Evolutionary conservation across 208 protist species (phyloP), one percentile per base, ranked within the genome.

Genomic region (Acanthamoeba healyi): DNA sequence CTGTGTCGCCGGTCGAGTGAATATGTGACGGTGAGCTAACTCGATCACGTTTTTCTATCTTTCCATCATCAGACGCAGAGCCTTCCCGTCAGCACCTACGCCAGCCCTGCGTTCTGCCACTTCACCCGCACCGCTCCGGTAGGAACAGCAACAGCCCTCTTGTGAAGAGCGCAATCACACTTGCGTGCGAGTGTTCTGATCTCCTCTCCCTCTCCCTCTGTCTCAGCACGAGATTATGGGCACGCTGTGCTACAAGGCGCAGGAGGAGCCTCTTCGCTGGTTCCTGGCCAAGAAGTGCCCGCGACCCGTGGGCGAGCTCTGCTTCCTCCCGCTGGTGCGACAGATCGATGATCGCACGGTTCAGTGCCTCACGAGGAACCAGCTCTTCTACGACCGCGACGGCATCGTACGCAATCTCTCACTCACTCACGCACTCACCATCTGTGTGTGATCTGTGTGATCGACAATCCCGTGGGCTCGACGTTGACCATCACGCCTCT

Each of bases 171-270:
- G 14, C 32, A 5, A 5, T 19, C 63, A 1, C 26, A 15, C 22
- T 7, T 70, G 26, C 9, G 12, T 0, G 14, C 51, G 15, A 26
- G 17, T 26, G 51, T 24, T 15, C 17, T 58, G 67, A 44, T 38
- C 29, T 9, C 19, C 1, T 3, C 0, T 38, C 44, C 10, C 2
- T 77, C 12, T 22, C 32, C 9, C 24, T 15, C 1, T 12, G 29
- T 70, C n/a, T 0, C 34, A 77, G 67, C 67, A 77, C 9, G 67
- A 77, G 19, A 77, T 77, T 7, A 36, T 77, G 29, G 67, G 67
- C 67, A 77, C 67, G 67, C 38, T 77, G n/a, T 77, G 67, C 67
- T 77, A 77, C 38, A 38, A 44, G 38, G 67, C 67, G 1, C 67
- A 77, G 14, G 67, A 77, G 14, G 67, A 77, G 36, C 67, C 67